These are phyloP conservation scores for Trichophyton simii DNA, from an alignment of 2,329 filamentous ascomycete species.

Conservation along the genomic window DNA sequence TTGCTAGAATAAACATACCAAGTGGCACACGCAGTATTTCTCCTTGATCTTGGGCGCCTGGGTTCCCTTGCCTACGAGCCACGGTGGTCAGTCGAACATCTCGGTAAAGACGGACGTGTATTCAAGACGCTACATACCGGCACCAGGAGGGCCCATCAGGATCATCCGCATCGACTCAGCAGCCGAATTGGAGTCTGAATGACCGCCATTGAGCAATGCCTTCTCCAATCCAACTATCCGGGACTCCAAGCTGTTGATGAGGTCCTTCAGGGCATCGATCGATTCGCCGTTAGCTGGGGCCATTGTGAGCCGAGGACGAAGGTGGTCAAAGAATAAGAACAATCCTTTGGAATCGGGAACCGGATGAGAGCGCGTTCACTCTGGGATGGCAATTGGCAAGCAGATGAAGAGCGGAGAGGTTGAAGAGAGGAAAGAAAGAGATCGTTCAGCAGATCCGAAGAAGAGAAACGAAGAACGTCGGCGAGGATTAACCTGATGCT, in stretches of 20 bases:
- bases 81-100: conserved; percentile 1
- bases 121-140: conserved; percentile 52
- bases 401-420: conserved; percentile 5
- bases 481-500: conserved; percentile 8
- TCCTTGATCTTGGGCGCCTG: conserved; percentile 98
- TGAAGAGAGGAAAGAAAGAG: conserved; percentile 6
- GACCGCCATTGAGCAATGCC: conserved; percentile 46
- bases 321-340: conserved; percentile 1
- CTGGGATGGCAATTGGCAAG: background rate
- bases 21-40: conserved; percentile 90
- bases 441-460: background rate
- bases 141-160: conserved; percentile 91
- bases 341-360: background rate
- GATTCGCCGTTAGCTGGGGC: conserved; percentile 70
- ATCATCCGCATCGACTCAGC: conserved; percentile 79
- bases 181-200: conserved; percentile 37
- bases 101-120: conserved; percentile 6
- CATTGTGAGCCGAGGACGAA: conserved; percentile 46
- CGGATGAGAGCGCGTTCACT: background rate
- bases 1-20: conserved; percentile 49
- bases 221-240: conserved; percentile 77
- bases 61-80: conserved; percentile 75
- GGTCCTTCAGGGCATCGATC: conserved; percentile 70
- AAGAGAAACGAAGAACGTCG: background rate
- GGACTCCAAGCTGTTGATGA: conserved; percentile 70